These are phyloP conservation scores for Calonectria honghensis DNA, from an alignment of 2,329 filamentous ascomycete genomes.

Conservation along the genomic window DNA sequence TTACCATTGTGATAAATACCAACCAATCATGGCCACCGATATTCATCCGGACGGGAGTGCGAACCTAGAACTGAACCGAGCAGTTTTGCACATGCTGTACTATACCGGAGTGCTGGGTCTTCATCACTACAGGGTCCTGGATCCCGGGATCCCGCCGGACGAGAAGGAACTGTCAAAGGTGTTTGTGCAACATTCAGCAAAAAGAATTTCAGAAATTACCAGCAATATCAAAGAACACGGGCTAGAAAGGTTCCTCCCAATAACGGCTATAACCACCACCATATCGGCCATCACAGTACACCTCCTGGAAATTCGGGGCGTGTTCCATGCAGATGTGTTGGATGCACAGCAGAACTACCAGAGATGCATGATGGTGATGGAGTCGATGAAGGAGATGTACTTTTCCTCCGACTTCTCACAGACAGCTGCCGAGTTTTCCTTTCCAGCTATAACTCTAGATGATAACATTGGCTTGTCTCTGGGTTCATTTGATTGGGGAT, in stretches of 20 bases:
- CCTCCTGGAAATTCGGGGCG: slow-evolving; percentile 1
- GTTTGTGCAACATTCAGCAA: slow-evolving; percentile 87
- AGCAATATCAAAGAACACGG: slow-evolving; percentile 3
- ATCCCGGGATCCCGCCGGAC: slow-evolving; percentile 70
- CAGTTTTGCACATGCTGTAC: slow-evolving; percentile 93
- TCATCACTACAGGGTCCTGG: slow-evolving; percentile 85
- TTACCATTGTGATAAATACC: slow-evolving; percentile 81
- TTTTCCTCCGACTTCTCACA: background rate
- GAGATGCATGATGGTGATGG: slow-evolving; percentile 10
- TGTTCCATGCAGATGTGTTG: background rate
- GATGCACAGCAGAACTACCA: slow-evolving; percentile 1
- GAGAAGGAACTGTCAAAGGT: slow-evolving; percentile 87
- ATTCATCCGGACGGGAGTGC: slow-evolving; percentile 55
- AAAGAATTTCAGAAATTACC: slow-evolving; percentile 79
- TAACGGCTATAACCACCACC: background rate
- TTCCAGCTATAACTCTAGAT: background rate
- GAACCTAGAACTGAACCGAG: slow-evolving; percentile 80
- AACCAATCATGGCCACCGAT: slow-evolving; percentile 64
- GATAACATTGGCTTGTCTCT: background rate
- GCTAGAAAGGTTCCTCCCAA: slow-evolving; percentile 2
- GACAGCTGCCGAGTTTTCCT: background rate
- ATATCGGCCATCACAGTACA: slow-evolving; percentile 11
- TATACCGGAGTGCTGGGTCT: slow-evolving; percentile 91
- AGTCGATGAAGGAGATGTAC: slow-evolving; percentile 21
- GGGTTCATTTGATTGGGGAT: background rate